These are phyloP conservation scores for Elsinoe batatas DNA, from an alignment of 2,329 filamentous ascomycete genomes.

Conservation along the genomic window DNA sequence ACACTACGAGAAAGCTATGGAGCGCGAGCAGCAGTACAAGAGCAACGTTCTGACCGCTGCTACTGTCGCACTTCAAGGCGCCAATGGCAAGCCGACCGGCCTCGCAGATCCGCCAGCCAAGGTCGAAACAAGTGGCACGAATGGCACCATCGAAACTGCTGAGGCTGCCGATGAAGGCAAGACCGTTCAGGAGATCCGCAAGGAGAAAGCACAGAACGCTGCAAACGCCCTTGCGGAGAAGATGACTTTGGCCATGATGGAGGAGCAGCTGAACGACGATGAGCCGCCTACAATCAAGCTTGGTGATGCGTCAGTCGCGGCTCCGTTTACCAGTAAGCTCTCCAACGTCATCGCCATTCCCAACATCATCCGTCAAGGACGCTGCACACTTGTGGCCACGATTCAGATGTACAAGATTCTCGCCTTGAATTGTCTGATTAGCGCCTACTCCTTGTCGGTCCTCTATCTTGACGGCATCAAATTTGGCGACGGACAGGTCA, in stretches of 20 bases:
- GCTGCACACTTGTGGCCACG: conserved; percentile 93
- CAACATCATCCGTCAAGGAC: conserved; percentile 95
- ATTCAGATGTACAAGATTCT: conserved; percentile 99
- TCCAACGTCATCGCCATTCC: conserved; percentile 94
- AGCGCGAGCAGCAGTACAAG: conserved; percentile 74
- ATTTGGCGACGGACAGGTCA: conserved; percentile 96
- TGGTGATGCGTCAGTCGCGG: conserved; percentile 91
- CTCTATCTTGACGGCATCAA: conserved; percentile 98
- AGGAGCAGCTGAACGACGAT: conserved; percentile 73
- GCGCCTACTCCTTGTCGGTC: conserved; percentile 91
- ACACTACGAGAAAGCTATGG: conserved; percentile 85
- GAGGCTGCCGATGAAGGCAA: conserved; percentile 37
- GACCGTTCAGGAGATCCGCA: conserved; percentile 41
- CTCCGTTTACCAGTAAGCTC: conserved; percentile 94
- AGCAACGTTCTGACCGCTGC: conserved; percentile 36
- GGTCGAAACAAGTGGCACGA: conserved; percentile 7
- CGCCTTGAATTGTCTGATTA: conserved; percentile 93
- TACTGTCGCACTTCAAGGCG: conserved; percentile 27
- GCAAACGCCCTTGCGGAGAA: conserved; percentile 76
- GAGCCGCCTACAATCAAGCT: conserved; percentile 95
- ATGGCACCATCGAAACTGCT: conserved; percentile 38
- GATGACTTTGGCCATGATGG: conserved; percentile 79
- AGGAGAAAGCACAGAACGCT: conserved; percentile 54
- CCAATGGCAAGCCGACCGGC: conserved; percentile 18
- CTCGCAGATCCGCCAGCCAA: conserved; percentile 7